Evolutionary conservation across 257 asterid genomes (phyloP).

Genomic region (Coffea canephora): DNA sequence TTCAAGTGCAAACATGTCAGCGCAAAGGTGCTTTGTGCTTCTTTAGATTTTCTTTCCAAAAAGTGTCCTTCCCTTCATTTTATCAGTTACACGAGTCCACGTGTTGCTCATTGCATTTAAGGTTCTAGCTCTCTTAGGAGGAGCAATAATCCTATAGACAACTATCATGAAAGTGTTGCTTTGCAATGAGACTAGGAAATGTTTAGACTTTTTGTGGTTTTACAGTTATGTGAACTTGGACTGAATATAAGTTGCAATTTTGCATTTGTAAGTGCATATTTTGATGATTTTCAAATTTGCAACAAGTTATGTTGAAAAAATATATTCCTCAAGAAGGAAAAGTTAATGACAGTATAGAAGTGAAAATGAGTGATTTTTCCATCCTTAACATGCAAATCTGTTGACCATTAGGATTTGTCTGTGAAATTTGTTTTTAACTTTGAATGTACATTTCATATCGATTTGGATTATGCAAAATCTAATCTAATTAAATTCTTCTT

Average conservation of each 20-base stretch:
- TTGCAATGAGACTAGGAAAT: neutral
- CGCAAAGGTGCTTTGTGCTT: constrained; percentile 53
- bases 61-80: constrained; percentile 2
- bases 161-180: neutral
- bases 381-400: neutral
- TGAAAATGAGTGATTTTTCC: neutral
- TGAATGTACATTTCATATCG: neutral
- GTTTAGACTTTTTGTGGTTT: neutral
- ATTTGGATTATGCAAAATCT: neutral
- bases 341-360: neutral
- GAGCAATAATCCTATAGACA: neutral
- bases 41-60: neutral
- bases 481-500: neutral
- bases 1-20: constrained; percentile 35
- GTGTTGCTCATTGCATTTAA: neutral
- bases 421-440: neutral
- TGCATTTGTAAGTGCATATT: neutral
- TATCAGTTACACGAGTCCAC: neutral
- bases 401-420: neutral
- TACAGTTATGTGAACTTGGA: neutral
- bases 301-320: neutral
- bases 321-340: neutral
- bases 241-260: neutral
- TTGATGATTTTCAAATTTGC: neutral
- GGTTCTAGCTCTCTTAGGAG: neutral